These are phyloP conservation scores for Periconia sp. DNA, from an alignment of 2,329 filamentous ascomycete genomes.

Conservation along the genomic window DNA sequence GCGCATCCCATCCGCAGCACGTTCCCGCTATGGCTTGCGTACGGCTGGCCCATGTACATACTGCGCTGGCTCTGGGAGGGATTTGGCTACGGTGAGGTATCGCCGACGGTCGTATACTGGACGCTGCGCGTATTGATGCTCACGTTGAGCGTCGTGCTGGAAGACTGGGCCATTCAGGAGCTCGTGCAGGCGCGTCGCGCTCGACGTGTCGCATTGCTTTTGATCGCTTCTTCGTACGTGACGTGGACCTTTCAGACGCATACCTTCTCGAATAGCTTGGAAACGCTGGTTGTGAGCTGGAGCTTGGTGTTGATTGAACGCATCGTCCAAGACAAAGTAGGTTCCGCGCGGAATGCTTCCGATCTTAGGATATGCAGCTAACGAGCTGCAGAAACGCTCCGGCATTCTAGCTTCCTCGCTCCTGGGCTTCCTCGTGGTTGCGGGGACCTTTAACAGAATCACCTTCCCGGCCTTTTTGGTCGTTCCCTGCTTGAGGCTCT, in stretches of 20 bases:
- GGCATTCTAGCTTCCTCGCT: constrained; percentile 77
- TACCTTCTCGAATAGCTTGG: constrained; percentile 96
- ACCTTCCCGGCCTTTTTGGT: constrained; percentile 94
- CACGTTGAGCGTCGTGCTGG: constrained; percentile 89
- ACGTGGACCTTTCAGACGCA: constrained; percentile 99
- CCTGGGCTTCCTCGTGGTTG: constrained; percentile 80
- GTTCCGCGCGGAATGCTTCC: constrained; percentile 38
- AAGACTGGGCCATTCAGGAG: constrained; percentile 97
- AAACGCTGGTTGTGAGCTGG: constrained; percentile 93
- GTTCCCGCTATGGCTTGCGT: constrained; percentile 94
- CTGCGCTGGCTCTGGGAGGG: constrained; percentile 92
- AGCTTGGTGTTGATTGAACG: constrained; percentile 89
- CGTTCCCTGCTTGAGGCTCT: constrained; percentile 79
- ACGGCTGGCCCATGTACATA: constrained; percentile 91
- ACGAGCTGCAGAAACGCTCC: constrained; percentile 67
- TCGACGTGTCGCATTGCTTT: constrained; percentile 76
- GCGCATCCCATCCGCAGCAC: constrained; percentile 89
- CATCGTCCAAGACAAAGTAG: constrained; percentile 79
- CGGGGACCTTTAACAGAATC: constrained; percentile 94
- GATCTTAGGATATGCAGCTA: constrained; percentile 34
- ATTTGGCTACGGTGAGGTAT: constrained; percentile 77
- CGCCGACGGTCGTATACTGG: constrained; percentile 90
- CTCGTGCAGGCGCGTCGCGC: constrained; percentile 75
- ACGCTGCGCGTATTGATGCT: constrained; percentile 90
- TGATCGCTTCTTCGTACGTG: constrained; percentile 95